phyloP scores from a whole-genome alignment of 1,284 basidiomycete species.

The Rhodotorula glutinis region DNA sequence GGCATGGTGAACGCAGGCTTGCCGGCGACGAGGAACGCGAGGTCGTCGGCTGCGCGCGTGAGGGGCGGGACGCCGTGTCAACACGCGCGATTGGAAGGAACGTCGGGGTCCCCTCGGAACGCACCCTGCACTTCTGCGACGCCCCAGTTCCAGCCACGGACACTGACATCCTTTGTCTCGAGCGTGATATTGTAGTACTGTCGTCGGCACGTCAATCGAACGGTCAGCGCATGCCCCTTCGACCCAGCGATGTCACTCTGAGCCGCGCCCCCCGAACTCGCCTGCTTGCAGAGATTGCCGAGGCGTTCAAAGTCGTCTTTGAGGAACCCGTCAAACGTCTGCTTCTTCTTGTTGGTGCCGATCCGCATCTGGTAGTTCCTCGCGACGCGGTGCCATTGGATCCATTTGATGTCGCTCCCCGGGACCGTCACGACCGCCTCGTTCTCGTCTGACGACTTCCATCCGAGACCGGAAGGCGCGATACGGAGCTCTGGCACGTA shows the following conservation, averaged over 20 bases:
- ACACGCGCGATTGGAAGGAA: no score
- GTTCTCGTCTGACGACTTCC: constrained; percentile 66
- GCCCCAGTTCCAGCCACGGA: constrained; percentile 99
- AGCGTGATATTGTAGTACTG: constrained; percentile 80
- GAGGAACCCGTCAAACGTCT: constrained; percentile 88
- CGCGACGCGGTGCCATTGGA: constrained; percentile 81
- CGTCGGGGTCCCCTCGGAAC: constrained; percentile 38
- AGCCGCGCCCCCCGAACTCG: not conserved
- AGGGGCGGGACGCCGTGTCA: no score
- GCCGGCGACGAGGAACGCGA: constrained; percentile 85
- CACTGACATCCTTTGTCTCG: constrained; percentile 79
- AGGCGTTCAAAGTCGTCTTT: constrained; percentile 60
- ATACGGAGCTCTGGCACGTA: constrained; percentile 90
- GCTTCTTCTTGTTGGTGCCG: constrained; percentile 62
- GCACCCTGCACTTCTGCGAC: constrained; percentile 86
- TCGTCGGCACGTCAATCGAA: constrained; percentile 65
- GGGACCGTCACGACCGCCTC: constrained; percentile 62
- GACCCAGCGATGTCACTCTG: not conserved
- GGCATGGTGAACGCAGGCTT: constrained; percentile 91
- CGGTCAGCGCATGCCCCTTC: no score
- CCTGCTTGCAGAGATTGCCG: constrained; percentile 46
- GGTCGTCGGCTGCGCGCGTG: constrained; percentile 68
- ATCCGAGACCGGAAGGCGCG: constrained; percentile 82
- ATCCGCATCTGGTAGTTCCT: constrained; percentile 86
- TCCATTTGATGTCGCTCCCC: constrained; percentile 75